Conservation (phyloP, 1,284 basidiomycete species). For the Ganoderma multipileum region DNA sequence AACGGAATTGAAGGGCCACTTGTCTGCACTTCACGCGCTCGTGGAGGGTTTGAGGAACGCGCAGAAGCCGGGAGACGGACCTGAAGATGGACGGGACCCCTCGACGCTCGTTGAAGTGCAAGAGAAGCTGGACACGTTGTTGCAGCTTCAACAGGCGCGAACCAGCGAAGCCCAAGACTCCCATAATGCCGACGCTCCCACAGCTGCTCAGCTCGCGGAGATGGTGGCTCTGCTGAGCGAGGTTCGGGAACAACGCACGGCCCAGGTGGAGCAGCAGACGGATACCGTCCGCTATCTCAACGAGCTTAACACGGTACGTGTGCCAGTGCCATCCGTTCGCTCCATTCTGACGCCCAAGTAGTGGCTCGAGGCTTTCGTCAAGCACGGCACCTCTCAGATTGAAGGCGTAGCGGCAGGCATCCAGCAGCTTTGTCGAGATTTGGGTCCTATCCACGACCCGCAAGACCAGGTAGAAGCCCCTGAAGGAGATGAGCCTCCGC, state of each 20-base stretch:
- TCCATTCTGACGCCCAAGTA: conserved; percentile 35
- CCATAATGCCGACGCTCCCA: background rate
- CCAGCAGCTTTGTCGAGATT: conserved; percentile 62
- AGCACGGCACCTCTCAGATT: conserved; percentile 74
- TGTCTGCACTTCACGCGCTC: conserved; percentile 28
- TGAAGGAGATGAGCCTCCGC: conserved; percentile 18
- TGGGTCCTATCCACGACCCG: conserved; percentile 45
- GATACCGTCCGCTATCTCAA: conserved; percentile 78
- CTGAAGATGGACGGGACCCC: background rate
- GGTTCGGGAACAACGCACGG: conserved; percentile 52
- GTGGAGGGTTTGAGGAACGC: conserved; percentile 18
- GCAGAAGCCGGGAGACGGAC: background rate
- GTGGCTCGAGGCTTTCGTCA: conserved; percentile 87
- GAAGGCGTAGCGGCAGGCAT: conserved; percentile 66
- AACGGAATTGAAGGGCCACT: conserved; percentile 29
- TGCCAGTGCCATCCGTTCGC: background rate
- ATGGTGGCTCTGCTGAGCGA: conserved; percentile 53
- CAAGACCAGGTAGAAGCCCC: conserved; percentile 13
- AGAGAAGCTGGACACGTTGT: conserved; percentile 37
- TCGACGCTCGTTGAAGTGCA: conserved; percentile 28
- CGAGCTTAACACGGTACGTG: conserved; percentile 69
- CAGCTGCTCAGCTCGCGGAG: conserved; percentile 45
- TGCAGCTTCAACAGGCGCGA: conserved; percentile 22
- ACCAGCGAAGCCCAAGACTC: background rate
- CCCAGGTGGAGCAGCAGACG: conserved; percentile 65